Evolutionary conservation across 805 yeast species (phyloP).

Genomic region (Metschnikowia peoriensis): DNA sequence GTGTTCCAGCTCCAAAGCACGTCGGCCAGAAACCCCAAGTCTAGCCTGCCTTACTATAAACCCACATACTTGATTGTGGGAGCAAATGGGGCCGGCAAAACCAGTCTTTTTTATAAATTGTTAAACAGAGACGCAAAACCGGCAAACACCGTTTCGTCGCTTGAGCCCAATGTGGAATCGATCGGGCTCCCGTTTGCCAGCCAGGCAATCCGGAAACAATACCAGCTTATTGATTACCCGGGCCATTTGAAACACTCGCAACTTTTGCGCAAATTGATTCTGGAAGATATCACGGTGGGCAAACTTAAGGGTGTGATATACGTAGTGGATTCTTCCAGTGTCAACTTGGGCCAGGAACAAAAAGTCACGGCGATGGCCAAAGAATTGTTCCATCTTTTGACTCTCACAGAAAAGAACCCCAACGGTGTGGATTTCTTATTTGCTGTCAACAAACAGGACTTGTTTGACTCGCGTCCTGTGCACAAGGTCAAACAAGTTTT

Average conservation of each 20-base stretch:
- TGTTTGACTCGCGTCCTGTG: constrained; percentile 77
- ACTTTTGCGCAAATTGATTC: constrained; percentile 50
- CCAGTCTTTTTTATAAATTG: constrained; percentile 47
- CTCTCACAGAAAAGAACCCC: constrained; percentile 59
- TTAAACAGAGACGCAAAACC: constrained; percentile 14
- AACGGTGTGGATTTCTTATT: constrained; percentile 72
- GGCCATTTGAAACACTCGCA: constrained; percentile 79
- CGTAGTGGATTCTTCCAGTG: constrained; percentile 71
- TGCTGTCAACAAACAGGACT: constrained; percentile 83
- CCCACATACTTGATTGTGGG: constrained; percentile 68
- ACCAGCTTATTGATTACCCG: constrained; percentile 74
- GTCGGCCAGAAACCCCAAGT: not conserved
- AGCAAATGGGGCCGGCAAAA: constrained; percentile 64
- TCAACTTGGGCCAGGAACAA: constrained; percentile 42
- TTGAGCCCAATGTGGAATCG: constrained; percentile 33
- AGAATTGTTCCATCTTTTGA: constrained; percentile 57
- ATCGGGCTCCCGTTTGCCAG: constrained; percentile 36
- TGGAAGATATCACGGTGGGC: constrained; percentile 34
- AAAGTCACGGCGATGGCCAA: constrained; percentile 47
- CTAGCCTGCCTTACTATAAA: constrained; percentile 22
- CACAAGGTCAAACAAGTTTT: constrained; percentile 56
- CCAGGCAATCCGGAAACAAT: constrained; percentile 35
- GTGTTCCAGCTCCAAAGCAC: constrained; percentile 9
- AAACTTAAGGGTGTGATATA: constrained; percentile 67
- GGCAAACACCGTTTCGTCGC: constrained; percentile 33